These are phyloP conservation scores for Funneliformis caledonium DNA, from an alignment of 371 early-diverging fungal species.

Conservation along the genomic window DNA sequence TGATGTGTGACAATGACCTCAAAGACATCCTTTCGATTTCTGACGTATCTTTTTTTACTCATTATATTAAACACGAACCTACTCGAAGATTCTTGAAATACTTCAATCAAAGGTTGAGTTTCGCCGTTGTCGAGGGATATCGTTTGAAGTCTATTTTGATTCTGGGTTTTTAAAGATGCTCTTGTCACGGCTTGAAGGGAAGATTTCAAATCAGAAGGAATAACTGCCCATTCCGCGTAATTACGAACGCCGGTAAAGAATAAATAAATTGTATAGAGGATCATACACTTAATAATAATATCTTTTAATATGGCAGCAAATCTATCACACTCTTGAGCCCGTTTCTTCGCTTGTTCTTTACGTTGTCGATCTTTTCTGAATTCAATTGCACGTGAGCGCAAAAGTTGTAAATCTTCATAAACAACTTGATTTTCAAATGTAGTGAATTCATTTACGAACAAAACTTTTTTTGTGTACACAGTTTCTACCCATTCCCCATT, in stretches of 20 bases:
- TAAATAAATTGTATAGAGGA: conserved; percentile 10
- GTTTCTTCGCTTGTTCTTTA: conserved; percentile 6
- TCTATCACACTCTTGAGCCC: neutral
- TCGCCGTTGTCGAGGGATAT: neutral
- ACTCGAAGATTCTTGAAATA: conserved; percentile 14
- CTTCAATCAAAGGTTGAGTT: neutral
- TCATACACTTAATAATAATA: neutral
- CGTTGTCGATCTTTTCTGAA: conserved; percentile 30
- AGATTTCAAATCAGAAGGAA: conserved; percentile 16
- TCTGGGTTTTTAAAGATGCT: conserved; percentile 13
- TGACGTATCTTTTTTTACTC: neutral
- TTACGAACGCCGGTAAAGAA: neutral
- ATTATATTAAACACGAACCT: conserved; percentile 12
- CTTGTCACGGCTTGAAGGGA: conserved; percentile 29
- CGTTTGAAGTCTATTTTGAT: neutral
- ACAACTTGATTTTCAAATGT: neutral
- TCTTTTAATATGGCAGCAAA: neutral
- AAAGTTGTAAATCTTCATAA: conserved; percentile 31
- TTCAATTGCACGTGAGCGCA: conserved; percentile 26
- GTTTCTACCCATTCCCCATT: conserved; percentile 21
- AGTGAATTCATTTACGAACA: conserved; percentile 18
- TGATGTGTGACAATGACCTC: conserved; percentile 24
- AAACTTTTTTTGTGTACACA: conserved; percentile 27
- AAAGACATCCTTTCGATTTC: conserved; percentile 6
- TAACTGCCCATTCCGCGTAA: conserved; percentile 24